A percentile compares a stretch with the other conserved stretches of the same genome.
phyloP scores from a whole-genome alignment of 192 early-diverging fungal genomes.

The Backusella sp. region DNA sequence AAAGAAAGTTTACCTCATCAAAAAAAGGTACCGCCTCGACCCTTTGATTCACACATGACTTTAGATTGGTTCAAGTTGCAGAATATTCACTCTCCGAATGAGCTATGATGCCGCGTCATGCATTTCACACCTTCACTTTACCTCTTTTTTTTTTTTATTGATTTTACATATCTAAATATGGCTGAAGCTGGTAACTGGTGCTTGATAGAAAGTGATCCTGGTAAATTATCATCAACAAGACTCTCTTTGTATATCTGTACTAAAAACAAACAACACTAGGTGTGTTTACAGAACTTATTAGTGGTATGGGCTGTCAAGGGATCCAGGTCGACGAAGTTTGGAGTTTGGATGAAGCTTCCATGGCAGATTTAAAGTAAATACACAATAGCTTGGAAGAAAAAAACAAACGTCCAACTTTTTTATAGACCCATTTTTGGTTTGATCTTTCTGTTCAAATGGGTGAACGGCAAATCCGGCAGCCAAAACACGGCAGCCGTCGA shows the following conservation, averaged over 20 bases:
- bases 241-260: not conserved
- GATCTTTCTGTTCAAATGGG: constrained; percentile 85
- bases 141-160: too few species aligned
- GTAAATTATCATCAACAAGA: constrained; percentile 23
- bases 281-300: constrained; percentile 82
- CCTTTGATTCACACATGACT: not conserved
- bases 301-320: constrained; percentile 67
- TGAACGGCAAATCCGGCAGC: constrained; percentile 28
- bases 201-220: constrained; percentile 86
- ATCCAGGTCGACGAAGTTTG: constrained; percentile 81
- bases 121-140: not conserved
- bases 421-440: constrained; percentile 70
- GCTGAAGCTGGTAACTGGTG: constrained; percentile 77
- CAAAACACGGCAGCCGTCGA: not conserved
- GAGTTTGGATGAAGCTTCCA: constrained; percentile 62
- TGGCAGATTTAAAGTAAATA: constrained; percentile 61
- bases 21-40: too few species aligned
- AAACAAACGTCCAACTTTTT: too few species aligned
- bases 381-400: not conserved
- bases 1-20: too few species aligned
- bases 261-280: constrained; percentile 31
- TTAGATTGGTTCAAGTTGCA: not conserved
- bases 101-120: not conserved
- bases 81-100: not conserved
- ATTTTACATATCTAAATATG: constrained; percentile 24